Evolutionary conservation across 2,329 filamentous ascomycete species (phyloP).

Genomic region (Chalaropsis ovoidea): DNA sequence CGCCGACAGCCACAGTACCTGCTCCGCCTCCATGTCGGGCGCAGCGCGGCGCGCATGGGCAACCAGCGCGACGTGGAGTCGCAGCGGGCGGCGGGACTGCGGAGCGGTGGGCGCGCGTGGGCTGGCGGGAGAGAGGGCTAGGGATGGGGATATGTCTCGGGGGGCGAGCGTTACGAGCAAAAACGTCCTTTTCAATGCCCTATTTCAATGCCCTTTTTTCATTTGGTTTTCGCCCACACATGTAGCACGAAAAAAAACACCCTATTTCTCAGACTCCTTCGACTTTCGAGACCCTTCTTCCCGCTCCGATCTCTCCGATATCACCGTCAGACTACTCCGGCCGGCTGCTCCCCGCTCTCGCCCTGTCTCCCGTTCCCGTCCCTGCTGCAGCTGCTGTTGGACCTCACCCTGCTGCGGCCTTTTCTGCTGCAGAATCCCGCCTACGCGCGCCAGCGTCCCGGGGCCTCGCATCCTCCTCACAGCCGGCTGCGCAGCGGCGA

Average conservation of each 20-base stretch:
- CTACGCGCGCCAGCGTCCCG: neutral
- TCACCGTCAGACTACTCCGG: neutral
- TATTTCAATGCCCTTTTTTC: too few species aligned
- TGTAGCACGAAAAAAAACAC: too few species aligned
- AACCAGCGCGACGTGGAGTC: neutral
- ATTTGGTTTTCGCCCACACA: too few species aligned
- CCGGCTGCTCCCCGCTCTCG: neutral
- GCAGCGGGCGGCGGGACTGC: neutral
- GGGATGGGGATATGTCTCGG: too few species aligned
- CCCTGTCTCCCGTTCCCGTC: neutral
- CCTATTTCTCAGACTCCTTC: neutral
- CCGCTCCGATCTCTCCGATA: constrained; percentile 6
- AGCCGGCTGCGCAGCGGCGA: neutral
- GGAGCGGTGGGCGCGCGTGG: neutral
- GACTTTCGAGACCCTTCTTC: neutral
- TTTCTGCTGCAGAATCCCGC: neutral
- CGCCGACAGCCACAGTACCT: neutral
- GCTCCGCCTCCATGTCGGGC: neutral
- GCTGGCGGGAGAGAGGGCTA: neutral
- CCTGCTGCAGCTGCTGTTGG: neutral
- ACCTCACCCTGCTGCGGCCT: too few species aligned
- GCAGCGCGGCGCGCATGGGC: neutral
- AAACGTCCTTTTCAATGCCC: too few species aligned
- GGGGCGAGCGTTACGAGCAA: too few species aligned
- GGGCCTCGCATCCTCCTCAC: neutral